Conservation (phyloP, 2,329 filamentous ascomycete genomes). For the Xylaria sp. region DNA sequence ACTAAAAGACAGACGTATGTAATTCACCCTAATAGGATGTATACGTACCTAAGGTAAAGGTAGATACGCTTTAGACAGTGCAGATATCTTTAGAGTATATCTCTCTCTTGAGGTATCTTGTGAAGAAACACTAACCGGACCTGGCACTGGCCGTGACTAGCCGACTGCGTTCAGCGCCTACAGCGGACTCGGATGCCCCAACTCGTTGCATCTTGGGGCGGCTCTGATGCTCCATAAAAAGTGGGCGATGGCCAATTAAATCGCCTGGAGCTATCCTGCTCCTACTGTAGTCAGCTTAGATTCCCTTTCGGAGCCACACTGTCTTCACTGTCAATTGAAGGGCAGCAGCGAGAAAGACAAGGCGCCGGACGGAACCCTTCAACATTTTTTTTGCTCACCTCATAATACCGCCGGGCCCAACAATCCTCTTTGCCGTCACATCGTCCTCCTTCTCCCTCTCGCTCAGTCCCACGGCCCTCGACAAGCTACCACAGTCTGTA, state of each 20-base stretch:
- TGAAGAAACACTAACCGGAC: not conserved
- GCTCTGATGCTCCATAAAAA: slow-evolving; percentile 41
- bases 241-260: slow-evolving; percentile 44
- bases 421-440: slow-evolving; percentile 14
- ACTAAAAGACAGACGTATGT: not conserved
- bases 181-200: slow-evolving; percentile 4
- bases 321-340: slow-evolving; percentile 12
- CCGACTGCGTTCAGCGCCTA: not conserved
- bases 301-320: slow-evolving; percentile 31
- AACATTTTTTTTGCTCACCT: slow-evolving; percentile 46
- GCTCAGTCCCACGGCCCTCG: slow-evolving; percentile 24
- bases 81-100: not conserved
- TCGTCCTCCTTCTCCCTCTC: slow-evolving; percentile 16
- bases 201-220: slow-evolving; percentile 37
- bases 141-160: not conserved
- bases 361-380: slow-evolving; percentile 31
- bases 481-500: slow-evolving; percentile 37
- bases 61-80: not conserved
- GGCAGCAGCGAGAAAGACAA: slow-evolving; percentile 2
- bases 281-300: slow-evolving; percentile 35
- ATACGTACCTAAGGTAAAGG: too few relatives aligned
- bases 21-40: not conserved
- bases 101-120: not conserved
- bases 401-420: slow-evolving; percentile 40
- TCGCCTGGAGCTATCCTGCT: slow-evolving; percentile 4